Evolutionary conservation across 768 basidiomycete species (phyloP).

Genomic region (Naganishia friedmannii): DNA sequence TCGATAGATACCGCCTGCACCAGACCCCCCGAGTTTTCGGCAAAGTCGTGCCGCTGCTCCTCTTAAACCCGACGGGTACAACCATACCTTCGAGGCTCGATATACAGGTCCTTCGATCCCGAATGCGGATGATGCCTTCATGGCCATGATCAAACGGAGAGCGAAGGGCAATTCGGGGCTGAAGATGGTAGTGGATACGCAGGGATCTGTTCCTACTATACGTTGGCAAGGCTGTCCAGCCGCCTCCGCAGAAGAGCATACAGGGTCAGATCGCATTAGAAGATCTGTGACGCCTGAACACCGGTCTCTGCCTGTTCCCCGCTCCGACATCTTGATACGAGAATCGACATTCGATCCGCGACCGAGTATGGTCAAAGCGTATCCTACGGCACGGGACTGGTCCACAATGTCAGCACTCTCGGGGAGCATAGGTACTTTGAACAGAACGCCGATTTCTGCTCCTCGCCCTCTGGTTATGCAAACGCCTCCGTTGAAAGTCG

Average conservation of each 20-base stretch:
- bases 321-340: not conserved
- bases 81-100: constrained; percentile 8
- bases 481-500: not conserved
- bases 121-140: not conserved
- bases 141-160: not conserved
- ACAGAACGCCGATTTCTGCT: not conserved
- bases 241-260: too few species aligned
- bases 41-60: not conserved
- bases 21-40: too few species aligned
- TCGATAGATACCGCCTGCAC: not conserved
- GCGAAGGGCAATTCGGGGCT: not conserved
- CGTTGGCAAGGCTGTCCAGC: not conserved
- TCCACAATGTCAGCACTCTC: not conserved
- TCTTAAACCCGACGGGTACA: not conserved
- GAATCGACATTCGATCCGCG: not conserved
- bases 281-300: too few species aligned
- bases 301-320: too few species aligned
- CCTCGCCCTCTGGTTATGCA: not conserved
- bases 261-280: not conserved
- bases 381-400: not conserved
- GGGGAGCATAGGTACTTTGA: not conserved
- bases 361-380: not conserved
- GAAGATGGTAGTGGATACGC: constrained; percentile 5
- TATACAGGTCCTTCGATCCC: not conserved
- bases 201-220: not conserved